phyloP scores from a whole-genome alignment of 441 rosid genomes.

The Mallotus japonicus region DNA sequence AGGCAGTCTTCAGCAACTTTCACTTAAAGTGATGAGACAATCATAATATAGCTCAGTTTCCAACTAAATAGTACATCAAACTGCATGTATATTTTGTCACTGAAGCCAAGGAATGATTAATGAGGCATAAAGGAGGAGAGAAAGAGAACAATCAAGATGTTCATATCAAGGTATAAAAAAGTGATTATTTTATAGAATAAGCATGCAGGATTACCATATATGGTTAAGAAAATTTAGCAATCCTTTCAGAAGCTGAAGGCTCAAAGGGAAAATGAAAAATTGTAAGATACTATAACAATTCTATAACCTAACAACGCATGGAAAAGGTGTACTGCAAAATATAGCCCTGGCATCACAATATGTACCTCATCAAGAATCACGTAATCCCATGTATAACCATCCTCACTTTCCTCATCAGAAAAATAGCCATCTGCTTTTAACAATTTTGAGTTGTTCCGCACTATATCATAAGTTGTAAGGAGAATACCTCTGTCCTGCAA shows the following conservation, averaged over 20 bases:
- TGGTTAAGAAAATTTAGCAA: background rate
- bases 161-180: too few species aligned
- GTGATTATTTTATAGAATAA: background rate
- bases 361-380: conserved; percentile 96
- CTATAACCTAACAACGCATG: conserved; percentile 2
- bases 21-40: background rate
- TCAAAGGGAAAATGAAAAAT: background rate
- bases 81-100: background rate
- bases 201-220: background rate
- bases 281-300: background rate
- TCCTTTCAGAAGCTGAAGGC: background rate
- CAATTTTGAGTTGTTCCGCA: conserved; percentile 76
- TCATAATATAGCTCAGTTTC: background rate
- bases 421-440: conserved; percentile 52
- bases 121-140: background rate
- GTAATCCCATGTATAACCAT: conserved; percentile 76
- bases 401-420: conserved; percentile 52
- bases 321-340: conserved; percentile 5
- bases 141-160: background rate
- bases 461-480: conserved; percentile 91
- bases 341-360: conserved; percentile 2
- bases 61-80: background rate
- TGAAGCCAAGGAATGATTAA: background rate
- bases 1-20: background rate
- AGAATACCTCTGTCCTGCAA: conserved; percentile 83